Evolutionary conservation across 2,329 filamentous ascomycete genomes (phyloP).

Genomic region (Acrocalymma vagum): DNA sequence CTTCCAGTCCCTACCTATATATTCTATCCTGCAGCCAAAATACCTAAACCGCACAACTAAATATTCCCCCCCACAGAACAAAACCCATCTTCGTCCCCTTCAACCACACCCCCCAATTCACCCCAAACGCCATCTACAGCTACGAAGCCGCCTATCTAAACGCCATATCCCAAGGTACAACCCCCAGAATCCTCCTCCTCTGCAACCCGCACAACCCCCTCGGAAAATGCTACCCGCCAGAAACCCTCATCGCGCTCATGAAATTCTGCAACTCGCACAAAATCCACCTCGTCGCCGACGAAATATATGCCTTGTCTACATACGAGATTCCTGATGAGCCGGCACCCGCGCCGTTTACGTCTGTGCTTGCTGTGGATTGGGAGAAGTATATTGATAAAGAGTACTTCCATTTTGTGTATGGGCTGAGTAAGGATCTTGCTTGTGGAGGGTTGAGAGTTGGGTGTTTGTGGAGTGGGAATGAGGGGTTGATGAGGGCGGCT

Average conservation of each 20-base stretch:
- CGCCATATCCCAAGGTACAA: no score
- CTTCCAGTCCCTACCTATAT: no score
- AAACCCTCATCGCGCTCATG: conserved; percentile 36
- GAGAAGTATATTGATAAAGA: not conserved
- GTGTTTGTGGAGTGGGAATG: not conserved
- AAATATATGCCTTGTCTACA: conserved; percentile 66
- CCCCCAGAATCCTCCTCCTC: no score
- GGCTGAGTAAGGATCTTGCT: not conserved
- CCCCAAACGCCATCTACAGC: conserved; percentile 32
- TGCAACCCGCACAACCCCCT: conserved; percentile 40
- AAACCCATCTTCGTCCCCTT: conserved; percentile 51
- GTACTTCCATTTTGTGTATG: not conserved
- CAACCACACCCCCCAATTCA: conserved; percentile 49
- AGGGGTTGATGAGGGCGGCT: conserved; percentile 4
- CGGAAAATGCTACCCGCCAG: conserved; percentile 33
- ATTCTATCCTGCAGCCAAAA: not conserved
- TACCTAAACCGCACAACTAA: no score
- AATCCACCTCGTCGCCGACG: conserved; percentile 25
- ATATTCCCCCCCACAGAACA: no score
- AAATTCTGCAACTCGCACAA: conserved; percentile 13
- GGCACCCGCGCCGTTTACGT: not conserved
- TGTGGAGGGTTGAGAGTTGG: conserved; percentile 6
- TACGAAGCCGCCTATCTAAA: conserved; percentile 54
- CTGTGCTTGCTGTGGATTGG: not conserved
- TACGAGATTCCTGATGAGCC: conserved; percentile 33